These are phyloP conservation scores for Mycena metata DNA, from an alignment of 768 basidiomycete species.

Conservation along the genomic window DNA sequence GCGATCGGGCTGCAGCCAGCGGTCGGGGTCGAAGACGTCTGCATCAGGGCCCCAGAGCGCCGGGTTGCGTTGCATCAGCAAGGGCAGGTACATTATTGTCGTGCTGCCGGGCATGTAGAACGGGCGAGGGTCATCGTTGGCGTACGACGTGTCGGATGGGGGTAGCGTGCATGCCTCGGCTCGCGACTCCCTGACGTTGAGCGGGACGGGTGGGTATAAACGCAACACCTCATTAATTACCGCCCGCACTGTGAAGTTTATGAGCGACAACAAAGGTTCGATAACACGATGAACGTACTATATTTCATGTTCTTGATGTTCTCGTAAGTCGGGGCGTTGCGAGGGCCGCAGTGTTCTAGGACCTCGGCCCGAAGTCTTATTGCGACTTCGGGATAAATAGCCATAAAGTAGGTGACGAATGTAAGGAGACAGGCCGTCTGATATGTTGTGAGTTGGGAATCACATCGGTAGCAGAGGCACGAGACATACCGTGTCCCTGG, in stretches of 20 bases:
- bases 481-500: conserved; percentile 77
- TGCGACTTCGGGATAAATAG: conserved; percentile 71
- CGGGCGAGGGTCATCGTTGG: conserved; percentile 51
- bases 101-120: conserved; percentile 73
- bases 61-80: conserved; percentile 76
- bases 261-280: background rate
- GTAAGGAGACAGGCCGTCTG: conserved; percentile 81
- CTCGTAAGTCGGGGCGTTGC: conserved; percentile 66
- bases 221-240: conserved; percentile 85
- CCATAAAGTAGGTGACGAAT: conserved; percentile 77
- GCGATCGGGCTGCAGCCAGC: conserved; percentile 78
- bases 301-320: conserved; percentile 74
- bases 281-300: conserved; percentile 56
- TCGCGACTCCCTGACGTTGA: conserved; percentile 76
- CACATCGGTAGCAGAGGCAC: background rate
- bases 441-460: conserved; percentile 21
- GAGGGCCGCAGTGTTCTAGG: conserved; percentile 63
- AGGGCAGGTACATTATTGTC: conserved; percentile 69
- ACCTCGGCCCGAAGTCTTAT: conserved; percentile 72
- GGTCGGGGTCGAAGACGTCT: conserved; percentile 81
- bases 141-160: conserved; percentile 62
- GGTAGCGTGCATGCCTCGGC: conserved; percentile 64
- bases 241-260: conserved; percentile 68
- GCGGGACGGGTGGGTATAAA: conserved; percentile 83
- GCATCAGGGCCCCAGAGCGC: conserved; percentile 83